A percentile compares a stretch with the other conserved stretches of the same genome.
Conservation (phyloP, 2,329 filamentous ascomycete genomes). For the Mycocentrospora acerina region DNA sequence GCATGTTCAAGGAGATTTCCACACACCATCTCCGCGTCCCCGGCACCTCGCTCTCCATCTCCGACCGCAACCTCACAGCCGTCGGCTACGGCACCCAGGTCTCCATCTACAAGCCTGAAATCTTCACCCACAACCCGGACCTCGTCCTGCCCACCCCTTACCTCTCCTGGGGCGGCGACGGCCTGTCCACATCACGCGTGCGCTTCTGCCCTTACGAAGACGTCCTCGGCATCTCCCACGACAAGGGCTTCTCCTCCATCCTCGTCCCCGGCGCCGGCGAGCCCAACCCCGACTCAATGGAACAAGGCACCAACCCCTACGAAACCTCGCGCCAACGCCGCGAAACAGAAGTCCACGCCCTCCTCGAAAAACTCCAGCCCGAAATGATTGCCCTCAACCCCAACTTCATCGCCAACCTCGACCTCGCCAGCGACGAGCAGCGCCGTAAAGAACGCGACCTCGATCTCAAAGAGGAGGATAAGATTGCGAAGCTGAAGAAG, state of each 20-base stretch:
- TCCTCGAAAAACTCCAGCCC: conserved; percentile 92
- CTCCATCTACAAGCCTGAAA: conserved; percentile 79
- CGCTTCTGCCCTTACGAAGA: conserved; percentile 96
- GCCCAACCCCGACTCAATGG: conserved; percentile 91
- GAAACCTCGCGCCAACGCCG: conserved; percentile 91
- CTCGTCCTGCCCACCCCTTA: conserved; percentile 83
- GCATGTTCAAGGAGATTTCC: conserved; percentile 90
- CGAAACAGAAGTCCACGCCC: conserved; percentile 82
- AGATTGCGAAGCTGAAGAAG: conserved; percentile 66
- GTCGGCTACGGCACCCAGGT: conserved; percentile 89
- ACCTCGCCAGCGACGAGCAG: conserved; percentile 77
- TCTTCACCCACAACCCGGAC: conserved; percentile 76
- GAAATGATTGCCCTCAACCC: conserved; percentile 97
- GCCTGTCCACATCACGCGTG: conserved; percentile 75
- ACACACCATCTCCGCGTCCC: conserved; percentile 83
- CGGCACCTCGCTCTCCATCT: conserved; percentile 81
- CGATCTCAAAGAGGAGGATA: conserved; percentile 66
- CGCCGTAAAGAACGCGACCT: conserved; percentile 75
- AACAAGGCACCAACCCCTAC: conserved; percentile 79
- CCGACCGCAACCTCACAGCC: conserved; percentile 82
- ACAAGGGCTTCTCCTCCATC: conserved; percentile 83
- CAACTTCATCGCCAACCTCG: conserved; percentile 85
- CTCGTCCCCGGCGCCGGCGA: conserved; percentile 95
- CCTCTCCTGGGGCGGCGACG: conserved; percentile 89
- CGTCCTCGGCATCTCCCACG: conserved; percentile 81